Percentiles rank a stretch among this genome's conserved stretches.
Conservation (phyloP, 2,329 filamentous ascomycete genomes). For the Xylaria hypoxylon region DNA sequence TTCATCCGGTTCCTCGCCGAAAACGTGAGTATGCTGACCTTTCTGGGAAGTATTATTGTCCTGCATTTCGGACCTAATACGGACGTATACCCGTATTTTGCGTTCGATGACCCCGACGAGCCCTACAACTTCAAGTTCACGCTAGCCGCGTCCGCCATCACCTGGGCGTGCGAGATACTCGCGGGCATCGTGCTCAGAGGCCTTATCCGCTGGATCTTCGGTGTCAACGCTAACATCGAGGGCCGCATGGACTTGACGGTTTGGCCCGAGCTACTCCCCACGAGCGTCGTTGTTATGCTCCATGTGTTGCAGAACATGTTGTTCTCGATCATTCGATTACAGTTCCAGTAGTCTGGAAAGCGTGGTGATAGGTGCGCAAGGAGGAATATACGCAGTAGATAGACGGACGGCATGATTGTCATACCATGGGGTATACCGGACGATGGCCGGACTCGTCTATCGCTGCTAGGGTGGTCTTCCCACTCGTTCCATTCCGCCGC, state of each 20-base stretch:
- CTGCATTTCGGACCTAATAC: conserved; percentile 75
- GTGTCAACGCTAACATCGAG: conserved; percentile 72
- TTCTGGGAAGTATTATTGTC: conserved; percentile 73
- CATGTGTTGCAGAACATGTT: conserved; percentile 79
- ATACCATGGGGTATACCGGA: conserved; percentile 15
- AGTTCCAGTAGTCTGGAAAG: conserved; percentile 58
- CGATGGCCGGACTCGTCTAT: conserved; percentile 22
- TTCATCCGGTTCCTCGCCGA: conserved; percentile 76
- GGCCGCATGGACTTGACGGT: conserved; percentile 72
- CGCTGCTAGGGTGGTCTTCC: conserved; percentile 15
- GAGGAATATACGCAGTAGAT: conserved; percentile 10
- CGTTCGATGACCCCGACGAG: conserved; percentile 64
- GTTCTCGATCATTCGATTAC: conserved; percentile 74
- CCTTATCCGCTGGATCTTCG: conserved; percentile 69
- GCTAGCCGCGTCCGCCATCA: conserved; percentile 71
- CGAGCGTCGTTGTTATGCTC: conserved; percentile 72
- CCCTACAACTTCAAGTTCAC: conserved; percentile 73
- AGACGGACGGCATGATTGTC: conserved; percentile 16
- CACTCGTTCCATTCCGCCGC: conserved; percentile 28
- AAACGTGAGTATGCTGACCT: conserved; percentile 76
- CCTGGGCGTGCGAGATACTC: conserved; percentile 74
- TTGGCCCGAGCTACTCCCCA: conserved; percentile 75
- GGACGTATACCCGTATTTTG: conserved; percentile 76
- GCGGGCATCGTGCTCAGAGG: conserved; percentile 70
- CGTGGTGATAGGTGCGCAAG: not conserved